Base-by-base conservation (phyloP, 257 asterid genomes). In the Ilex aquifolium region DNA sequence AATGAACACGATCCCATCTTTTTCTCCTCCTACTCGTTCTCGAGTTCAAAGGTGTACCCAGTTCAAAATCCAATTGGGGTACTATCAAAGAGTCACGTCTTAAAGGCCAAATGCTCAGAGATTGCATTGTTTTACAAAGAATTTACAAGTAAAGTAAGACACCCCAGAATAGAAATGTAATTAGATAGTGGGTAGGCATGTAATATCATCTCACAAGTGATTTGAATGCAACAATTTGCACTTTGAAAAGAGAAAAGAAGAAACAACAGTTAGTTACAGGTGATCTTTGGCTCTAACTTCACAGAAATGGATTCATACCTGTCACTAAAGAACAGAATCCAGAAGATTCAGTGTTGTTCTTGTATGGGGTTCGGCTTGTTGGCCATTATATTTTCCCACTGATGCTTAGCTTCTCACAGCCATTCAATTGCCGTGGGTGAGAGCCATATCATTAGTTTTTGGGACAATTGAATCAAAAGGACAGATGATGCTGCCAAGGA, bases 51-150 rank as follows among this genome's bases (percentile, higher is more conserved):
- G 63, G 68, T 44, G 79, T 67, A 67, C 63, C 71, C 51, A 68
- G 63, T 42, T 79, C 85, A 46, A 59, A 70, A 63, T 77, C 85
- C 77, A 78, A 65, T n/a, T 72, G 82, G 16, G 86, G 77, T 39
- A 66, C 62, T 44, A 75, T 65, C 64, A 69, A 66, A 54, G 57
- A 78, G 44, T 79, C 93, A 66, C 68, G 70, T 57, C 76, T 71
- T 16, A 82, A 70, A 64, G 88, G 84, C 80, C 88, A 82, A 60
- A 88, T 66, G 40, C 84, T 70, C 68, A 85, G 72, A 68, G 85
- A 75, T 81, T 83, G 93, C 98, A 91, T 88, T 79, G 75, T 64
- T 73, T 21, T 63, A 46, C 66, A 56, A 59, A 66, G n/a, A 58
- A 65, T 31, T 36, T 39, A 63, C 13, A 53, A 27, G 56, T 32